Evolutionary conservation across 352 stramenopile genomes (phyloP).

Genomic region (Hyaloperonospora arabidopsidis): DNA sequence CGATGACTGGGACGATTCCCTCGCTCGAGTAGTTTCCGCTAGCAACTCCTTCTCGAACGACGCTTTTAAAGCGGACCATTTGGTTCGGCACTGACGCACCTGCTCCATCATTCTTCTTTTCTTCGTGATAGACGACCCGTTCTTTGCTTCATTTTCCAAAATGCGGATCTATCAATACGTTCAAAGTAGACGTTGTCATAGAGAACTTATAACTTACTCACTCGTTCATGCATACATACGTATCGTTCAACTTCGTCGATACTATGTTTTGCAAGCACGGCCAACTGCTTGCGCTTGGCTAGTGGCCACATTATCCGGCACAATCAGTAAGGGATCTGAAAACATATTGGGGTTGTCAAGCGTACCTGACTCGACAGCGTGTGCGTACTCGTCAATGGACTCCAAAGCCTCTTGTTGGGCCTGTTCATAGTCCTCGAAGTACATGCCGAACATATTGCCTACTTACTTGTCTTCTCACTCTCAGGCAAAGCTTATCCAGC

Average conservation of each 20-base stretch:
- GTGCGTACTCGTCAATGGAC: constrained; percentile 41
- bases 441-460: constrained; percentile 46
- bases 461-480: background rate
- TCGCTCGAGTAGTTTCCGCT: constrained; percentile 32
- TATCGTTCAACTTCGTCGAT: constrained; percentile 75
- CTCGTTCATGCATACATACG: constrained; percentile 29
- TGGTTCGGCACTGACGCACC: constrained; percentile 37
- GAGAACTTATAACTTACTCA: background rate
- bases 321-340: background rate
- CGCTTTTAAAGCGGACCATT: constrained; percentile 41
- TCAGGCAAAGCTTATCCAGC: no score
- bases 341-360: background rate
- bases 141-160: constrained; percentile 52
- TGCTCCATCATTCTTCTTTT: constrained; percentile 49
- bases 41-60: constrained; percentile 55
- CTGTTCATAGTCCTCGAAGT: constrained; percentile 44
- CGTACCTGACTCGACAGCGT: constrained; percentile 23
- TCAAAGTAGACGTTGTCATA: background rate
- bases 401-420: constrained; percentile 40
- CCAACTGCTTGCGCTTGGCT: constrained; percentile 39
- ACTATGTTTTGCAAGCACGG: constrained; percentile 35
- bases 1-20: constrained; percentile 15
- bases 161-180: constrained; percentile 39
- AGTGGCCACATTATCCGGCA: background rate
- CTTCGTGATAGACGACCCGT: constrained; percentile 12